Conservation (phyloP, 192 early-diverging fungal genomes). For the Haplosporangium gracile region DNA sequence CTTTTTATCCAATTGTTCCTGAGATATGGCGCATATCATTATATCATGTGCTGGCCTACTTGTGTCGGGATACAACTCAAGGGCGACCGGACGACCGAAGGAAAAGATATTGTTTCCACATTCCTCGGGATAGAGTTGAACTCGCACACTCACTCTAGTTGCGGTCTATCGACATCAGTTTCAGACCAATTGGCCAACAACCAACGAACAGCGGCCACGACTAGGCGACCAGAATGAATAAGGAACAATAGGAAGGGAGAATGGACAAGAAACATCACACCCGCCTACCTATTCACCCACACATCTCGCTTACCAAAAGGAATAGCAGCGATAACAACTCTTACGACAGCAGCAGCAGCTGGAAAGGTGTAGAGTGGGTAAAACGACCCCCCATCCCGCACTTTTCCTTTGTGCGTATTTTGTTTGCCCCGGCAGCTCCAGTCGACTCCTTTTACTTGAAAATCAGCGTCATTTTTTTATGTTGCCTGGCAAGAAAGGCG, state of each 20-base stretch:
- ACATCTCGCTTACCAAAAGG: not conserved
- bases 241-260: not conserved
- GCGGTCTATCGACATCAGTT: not conserved
- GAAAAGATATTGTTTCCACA: not conserved
- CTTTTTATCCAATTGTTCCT: not conserved
- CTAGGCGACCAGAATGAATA: not conserved
- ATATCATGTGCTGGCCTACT: not conserved
- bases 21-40: too few species aligned
- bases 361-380: not conserved
- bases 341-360: not conserved
- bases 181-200: not conserved
- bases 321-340: not conserved
- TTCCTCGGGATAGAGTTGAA: constrained; percentile 3
- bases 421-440: not conserved
- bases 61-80: not conserved
- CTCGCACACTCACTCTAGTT: not conserved
- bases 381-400: not conserved
- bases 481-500: too few species aligned
- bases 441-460: not conserved
- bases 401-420: not conserved
- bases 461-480: not conserved
- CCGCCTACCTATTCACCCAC: not conserved
- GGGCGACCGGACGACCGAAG: not conserved
- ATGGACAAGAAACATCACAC: not conserved
- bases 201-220: not conserved